Conservation (phyloP, 169 alveolate species). For the Cryptosporidium andersoni region DNA sequence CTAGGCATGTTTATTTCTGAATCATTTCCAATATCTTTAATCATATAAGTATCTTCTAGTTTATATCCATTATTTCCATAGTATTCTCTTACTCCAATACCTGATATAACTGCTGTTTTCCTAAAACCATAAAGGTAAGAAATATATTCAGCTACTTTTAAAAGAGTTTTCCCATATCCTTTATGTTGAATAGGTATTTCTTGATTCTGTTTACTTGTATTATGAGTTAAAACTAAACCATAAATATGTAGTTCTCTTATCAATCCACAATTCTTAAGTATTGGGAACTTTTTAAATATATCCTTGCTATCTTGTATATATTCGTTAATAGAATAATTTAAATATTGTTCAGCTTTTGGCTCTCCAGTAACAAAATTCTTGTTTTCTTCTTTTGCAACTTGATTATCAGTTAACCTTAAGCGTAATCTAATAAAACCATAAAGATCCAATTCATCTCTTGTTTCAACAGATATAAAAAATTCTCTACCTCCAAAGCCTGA, state of each 20-base stretch:
- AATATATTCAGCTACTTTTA: constrained; percentile 73
- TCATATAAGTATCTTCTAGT: constrained; percentile 93
- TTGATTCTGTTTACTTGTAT: neutral
- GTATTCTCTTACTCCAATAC: constrained; percentile 99
- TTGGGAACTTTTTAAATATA: constrained; percentile 35
- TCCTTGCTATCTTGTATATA: constrained; percentile 50
- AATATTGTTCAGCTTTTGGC: neutral
- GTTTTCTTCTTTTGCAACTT: constrained; percentile 1
- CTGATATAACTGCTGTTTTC: constrained; percentile 97
- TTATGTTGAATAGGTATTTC: constrained; percentile 54
- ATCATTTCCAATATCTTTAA: constrained; percentile 79
- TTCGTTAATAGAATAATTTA: constrained; percentile 29
- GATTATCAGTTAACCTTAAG: constrained; percentile 31
- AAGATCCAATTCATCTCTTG: constrained; percentile 76
- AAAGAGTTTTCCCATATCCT: constrained; percentile 72
- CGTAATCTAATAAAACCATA: constrained; percentile 90
- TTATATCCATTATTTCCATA: constrained; percentile 95
- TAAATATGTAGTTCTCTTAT: constrained; percentile 92
- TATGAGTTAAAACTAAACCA: constrained; percentile 80
- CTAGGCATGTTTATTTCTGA: neutral
- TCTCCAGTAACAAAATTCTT: neutral
- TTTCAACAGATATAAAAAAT: constrained; percentile 75
- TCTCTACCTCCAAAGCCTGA: constrained; percentile 51
- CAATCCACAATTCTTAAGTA: constrained; percentile 81
- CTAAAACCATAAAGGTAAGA: constrained; percentile 83